phyloP scores from a whole-genome alignment of 1,284 basidiomycete genomes.

The Dichomitus squalens region DNA sequence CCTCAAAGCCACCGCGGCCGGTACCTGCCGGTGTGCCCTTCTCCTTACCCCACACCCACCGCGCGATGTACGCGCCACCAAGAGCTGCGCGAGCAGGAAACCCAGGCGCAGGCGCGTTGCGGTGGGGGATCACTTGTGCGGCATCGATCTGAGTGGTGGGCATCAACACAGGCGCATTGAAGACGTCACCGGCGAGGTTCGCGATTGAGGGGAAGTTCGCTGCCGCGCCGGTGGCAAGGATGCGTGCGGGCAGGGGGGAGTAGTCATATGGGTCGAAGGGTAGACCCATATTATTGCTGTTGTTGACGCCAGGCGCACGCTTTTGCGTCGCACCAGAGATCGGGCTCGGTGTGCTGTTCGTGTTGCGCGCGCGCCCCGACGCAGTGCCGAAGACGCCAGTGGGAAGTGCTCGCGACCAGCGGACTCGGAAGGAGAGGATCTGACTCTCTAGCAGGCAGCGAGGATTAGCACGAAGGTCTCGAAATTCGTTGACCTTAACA shows the following conservation, averaged over 20 bases:
- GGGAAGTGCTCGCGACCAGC: slow-evolving; percentile 71
- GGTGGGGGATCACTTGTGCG: slow-evolving; percentile 69
- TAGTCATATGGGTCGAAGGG: slow-evolving; percentile 77
- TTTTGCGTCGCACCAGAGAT: slow-evolving; percentile 35
- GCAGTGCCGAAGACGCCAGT: slow-evolving; percentile 55
- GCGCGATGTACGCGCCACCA: slow-evolving; percentile 73
- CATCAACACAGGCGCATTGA: slow-evolving; percentile 75
- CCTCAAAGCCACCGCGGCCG: slow-evolving; percentile 68
- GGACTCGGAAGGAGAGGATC: slow-evolving; percentile 74
- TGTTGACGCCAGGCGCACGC: slow-evolving; percentile 25
- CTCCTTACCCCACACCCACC: slow-evolving; percentile 82
- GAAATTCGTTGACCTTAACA: slow-evolving; percentile 81
- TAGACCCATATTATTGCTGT: slow-evolving; percentile 55
- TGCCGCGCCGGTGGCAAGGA: slow-evolving; percentile 73
- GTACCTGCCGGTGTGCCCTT: slow-evolving; percentile 37
- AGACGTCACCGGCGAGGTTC: slow-evolving; percentile 76
- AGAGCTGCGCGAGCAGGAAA: slow-evolving; percentile 69
- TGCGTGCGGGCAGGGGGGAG: slow-evolving; percentile 58
- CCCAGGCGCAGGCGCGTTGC: slow-evolving; percentile 69
- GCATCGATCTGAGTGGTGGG: slow-evolving; percentile 73
- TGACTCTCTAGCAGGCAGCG: slow-evolving; percentile 81
- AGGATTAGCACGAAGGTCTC: slow-evolving; percentile 82
- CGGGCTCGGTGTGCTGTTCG: slow-evolving; percentile 33
- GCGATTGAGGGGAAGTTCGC: slow-evolving; percentile 83
- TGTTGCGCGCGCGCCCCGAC: slow-evolving; percentile 40